Conservation (phyloP, 164 flowering plant genomes). For the Stephania cephalantha region DNA sequence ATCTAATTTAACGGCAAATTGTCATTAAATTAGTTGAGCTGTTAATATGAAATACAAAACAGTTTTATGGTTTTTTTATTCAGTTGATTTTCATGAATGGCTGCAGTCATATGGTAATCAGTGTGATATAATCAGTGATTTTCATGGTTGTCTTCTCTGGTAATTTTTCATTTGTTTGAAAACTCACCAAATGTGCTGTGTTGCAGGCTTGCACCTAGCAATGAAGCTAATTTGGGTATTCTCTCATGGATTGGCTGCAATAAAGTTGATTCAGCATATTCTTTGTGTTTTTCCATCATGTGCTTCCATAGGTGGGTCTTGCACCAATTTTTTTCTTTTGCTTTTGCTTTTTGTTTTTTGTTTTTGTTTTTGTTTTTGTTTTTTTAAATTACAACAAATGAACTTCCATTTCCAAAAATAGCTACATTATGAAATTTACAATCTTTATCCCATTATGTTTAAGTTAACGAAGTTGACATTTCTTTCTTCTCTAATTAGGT, state of each 20-base stretch:
- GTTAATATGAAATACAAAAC: not conserved
- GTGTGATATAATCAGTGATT: no score
- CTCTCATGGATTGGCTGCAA: conserved; percentile 66
- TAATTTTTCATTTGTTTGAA: conserved; percentile 2
- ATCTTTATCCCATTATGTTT: no score
- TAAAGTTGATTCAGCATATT: conserved; percentile 55
- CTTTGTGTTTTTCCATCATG: conserved; percentile 73
- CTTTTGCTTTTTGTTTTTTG: no score
- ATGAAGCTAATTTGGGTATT: conserved; percentile 52
- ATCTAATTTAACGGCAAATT: not conserved
- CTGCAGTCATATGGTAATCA: no score
- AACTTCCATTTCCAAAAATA: no score
- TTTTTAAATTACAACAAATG: not conserved
- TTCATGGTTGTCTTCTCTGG: no score
- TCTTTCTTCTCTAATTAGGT: conserved; percentile 36
- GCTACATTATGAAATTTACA: no score
- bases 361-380: no score
- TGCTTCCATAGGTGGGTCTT: conserved; percentile 73
- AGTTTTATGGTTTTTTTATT: no score
- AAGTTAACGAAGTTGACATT: not conserved
- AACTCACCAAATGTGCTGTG: not conserved
- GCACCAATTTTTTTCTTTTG: not conserved
- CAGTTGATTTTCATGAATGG: no score
- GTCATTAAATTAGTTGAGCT: not conserved
- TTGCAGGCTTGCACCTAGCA: conserved; percentile 40